Conservation (phyloP, 331 rosid species). For the Cydonia oblonga region DNA sequence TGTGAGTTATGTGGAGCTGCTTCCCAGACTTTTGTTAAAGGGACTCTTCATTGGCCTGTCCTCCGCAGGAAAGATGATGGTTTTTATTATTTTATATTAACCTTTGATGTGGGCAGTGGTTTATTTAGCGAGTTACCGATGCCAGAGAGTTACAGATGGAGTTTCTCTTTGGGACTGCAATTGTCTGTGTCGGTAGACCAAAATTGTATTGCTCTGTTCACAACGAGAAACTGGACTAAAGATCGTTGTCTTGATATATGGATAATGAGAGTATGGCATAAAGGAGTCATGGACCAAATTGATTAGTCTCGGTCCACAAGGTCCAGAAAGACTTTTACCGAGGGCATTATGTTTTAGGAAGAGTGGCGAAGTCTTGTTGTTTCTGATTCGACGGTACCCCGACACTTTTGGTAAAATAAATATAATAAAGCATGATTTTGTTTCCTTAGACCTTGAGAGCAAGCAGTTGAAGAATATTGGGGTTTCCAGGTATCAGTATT, state of each 20-base stretch:
- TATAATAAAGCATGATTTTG: background rate
- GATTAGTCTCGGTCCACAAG: background rate
- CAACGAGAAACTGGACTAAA: background rate
- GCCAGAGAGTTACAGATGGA: background rate
- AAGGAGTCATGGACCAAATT: background rate
- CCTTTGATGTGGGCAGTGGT: background rate
- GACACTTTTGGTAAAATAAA: too few species aligned
- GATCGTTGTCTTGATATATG: background rate
- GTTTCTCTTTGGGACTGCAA: background rate
- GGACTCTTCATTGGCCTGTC: too few species aligned
- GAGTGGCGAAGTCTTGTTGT: background rate
- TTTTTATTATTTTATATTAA: too few species aligned
- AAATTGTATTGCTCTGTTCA: background rate
- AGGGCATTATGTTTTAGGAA: background rate
- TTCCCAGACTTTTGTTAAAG: too few species aligned
- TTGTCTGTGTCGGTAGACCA: background rate
- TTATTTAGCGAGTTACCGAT: slow-evolving; percentile 10
- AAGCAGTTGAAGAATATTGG: background rate
- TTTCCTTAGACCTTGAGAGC: background rate
- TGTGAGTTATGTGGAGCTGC: too few species aligned
- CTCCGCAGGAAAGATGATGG: too few species aligned
- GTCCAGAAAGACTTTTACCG: background rate
- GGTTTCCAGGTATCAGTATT: background rate
- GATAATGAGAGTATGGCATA: background rate
- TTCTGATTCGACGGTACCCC: background rate